Percentiles rank a stretch among this genome's conserved stretches.
phyloP scores from a whole-genome alignment of 345 rosid genomes.

The Brassica nigra region DNA sequence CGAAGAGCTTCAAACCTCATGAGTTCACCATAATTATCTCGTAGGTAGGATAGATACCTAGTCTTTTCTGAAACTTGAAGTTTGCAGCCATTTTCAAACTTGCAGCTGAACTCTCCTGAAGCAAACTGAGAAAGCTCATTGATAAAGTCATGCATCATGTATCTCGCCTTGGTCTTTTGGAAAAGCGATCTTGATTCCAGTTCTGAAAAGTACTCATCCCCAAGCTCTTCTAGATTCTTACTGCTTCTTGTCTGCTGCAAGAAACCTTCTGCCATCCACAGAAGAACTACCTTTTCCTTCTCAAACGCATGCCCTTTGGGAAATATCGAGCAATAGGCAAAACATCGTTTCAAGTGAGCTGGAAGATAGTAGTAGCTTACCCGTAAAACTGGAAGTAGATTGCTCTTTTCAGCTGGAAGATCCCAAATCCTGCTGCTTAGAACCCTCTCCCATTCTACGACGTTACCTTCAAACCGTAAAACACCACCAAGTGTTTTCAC shows the following conservation, averaged over 20 bases:
- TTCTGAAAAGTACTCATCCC: slow-evolving; percentile 44
- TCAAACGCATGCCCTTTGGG: slow-evolving; percentile 45
- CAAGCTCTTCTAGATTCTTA: slow-evolving; percentile 41
- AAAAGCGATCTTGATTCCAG: slow-evolving; percentile 41
- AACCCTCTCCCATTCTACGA: slow-evolving; percentile 47
- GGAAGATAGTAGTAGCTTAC: slow-evolving; percentile 45
- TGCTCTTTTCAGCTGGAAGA: slow-evolving; percentile 40
- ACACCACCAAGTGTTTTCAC: slow-evolving; percentile 48
- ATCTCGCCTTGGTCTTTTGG: slow-evolving; percentile 34
- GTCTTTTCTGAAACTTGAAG: slow-evolving; percentile 24
- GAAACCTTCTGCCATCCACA: slow-evolving; percentile 52
- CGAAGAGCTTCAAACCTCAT: slow-evolving; percentile 41
- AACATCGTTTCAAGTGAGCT: slow-evolving; percentile 43
- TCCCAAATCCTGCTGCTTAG: slow-evolving; percentile 46
- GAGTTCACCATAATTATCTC: slow-evolving; percentile 34
- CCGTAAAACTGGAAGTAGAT: slow-evolving; percentile 40
- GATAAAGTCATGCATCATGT: slow-evolving; percentile 47
- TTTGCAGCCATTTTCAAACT: slow-evolving; percentile 32
- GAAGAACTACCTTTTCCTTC: slow-evolving; percentile 38
- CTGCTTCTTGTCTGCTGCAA: slow-evolving; percentile 36
- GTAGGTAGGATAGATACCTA: slow-evolving; percentile 44
- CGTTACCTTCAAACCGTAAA: slow-evolving; percentile 37
- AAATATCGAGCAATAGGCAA: slow-evolving; percentile 46
- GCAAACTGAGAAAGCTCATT: slow-evolving; percentile 45
- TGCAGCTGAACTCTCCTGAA: slow-evolving; percentile 41